Base-by-base conservation (phyloP, 2,329 filamentous ascomycete genomes). In the Triangularia setosa region DNA sequence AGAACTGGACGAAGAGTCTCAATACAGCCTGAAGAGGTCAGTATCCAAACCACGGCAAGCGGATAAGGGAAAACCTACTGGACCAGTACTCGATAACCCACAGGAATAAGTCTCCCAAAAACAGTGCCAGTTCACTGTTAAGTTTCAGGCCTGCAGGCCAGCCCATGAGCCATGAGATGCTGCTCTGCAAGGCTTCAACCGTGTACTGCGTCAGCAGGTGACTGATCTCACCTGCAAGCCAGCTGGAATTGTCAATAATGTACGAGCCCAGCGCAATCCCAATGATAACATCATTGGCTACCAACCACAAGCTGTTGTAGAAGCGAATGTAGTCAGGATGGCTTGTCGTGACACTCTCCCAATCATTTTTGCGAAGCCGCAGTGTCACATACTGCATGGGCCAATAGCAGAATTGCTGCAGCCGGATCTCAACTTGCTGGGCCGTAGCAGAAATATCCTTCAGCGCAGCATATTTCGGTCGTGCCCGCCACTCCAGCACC, bases 51-150 rank as follows among this genome's bases (percentile, higher is more conserved):
- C 6, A 21, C 1, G 12, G 21, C 18, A 23, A 8, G 23, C 2
- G 21, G 56, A 12, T 24, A 9, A 27, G 23, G n/a, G 18, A 23
- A 48, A 14, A 30, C 27, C n/a, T 80, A 91, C 90, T 90, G 64
- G 92, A 91, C 95, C 95, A 99, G 74, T 97, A 96, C 69, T 97
- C 93, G 69, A 99, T 98, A 57, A 99, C 95, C 95, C 95, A 99
- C 2, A 98, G 81, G 73, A 99, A 99, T 2, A 99, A 80, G 73
- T 98, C 94, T 68, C 95, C 95, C 12, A 99, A 84, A 71, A 99
- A 99, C n/a, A 87, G 85, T 1, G 93, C 95, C 44, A 99, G 82
- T 76, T 99, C 94, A 62, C 87, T 93, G 75, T 99, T 99, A 40
- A 99, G 84, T 77, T 99, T 99, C 69, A 99, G 79, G 33, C 95